Evolutionary conservation across 73 alveolate genomes (phyloP).

Genomic region (Loxodes magnus): DNA sequence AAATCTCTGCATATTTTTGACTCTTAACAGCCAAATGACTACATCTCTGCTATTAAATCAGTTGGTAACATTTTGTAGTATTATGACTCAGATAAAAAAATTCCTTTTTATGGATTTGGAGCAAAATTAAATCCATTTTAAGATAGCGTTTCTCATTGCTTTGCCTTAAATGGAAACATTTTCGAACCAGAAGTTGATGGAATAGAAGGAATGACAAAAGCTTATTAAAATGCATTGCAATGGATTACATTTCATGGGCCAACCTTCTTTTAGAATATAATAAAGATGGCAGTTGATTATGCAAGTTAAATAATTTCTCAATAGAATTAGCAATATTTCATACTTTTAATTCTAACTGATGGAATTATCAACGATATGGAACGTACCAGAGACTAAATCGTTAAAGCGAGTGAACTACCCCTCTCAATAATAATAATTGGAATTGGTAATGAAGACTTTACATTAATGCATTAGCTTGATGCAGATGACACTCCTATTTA

Average conservation of each 20-base stretch:
- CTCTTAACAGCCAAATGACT: conserved; percentile 49
- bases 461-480: conserved; percentile 74
- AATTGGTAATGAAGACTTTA: conserved; percentile 84
- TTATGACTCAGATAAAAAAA: conserved; percentile 76
- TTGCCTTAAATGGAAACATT: conserved; percentile 78
- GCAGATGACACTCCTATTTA: conserved; percentile 61
- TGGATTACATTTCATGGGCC: conserved; percentile 81
- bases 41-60: conserved; percentile 55
- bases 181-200: conserved; percentile 82
- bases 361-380: conserved; percentile 86
- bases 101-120: conserved; percentile 93
- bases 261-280: conserved; percentile 58
- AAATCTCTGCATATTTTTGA: conserved; percentile 49
- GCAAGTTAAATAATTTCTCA: conserved; percentile 39
- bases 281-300: conserved; percentile 41
- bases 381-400: conserved; percentile 75
- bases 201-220: conserved; percentile 62
- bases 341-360: conserved; percentile 87
- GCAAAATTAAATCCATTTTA: conserved; percentile 63
- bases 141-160: conserved; percentile 70
- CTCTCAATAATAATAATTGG: conserved; percentile 89
- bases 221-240: conserved; percentile 50
- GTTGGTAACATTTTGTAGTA: conserved; percentile 69
- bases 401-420: conserved; percentile 78
- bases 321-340: conserved; percentile 38